Conservation (phyloP, 352 stramenopile genomes). For the Globisporangium mamillatum region DNA sequence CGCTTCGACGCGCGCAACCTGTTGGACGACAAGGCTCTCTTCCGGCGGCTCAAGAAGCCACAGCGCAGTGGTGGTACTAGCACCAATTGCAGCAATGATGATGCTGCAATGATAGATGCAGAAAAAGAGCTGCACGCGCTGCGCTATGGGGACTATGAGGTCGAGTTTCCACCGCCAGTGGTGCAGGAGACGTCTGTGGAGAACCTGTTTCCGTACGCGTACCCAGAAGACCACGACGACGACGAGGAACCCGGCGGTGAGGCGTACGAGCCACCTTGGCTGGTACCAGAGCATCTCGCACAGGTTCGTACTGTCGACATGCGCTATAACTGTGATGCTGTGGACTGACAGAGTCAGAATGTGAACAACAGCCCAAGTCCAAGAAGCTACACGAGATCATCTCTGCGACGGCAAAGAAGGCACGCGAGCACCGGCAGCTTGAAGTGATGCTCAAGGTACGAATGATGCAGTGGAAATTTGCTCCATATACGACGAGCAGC, state of each 20-base stretch:
- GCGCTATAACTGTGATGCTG: not conserved
- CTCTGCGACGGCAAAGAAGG: conserved; percentile 42
- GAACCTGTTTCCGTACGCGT: conserved; percentile 46
- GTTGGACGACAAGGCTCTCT: conserved; percentile 42
- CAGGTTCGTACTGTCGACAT: conserved; percentile 21
- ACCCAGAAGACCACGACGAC: conserved; percentile 30
- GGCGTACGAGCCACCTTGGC: conserved; percentile 26
- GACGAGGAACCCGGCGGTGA: conserved; percentile 24
- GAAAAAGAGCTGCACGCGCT: conserved; percentile 33
- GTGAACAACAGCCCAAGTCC: conserved; percentile 31
- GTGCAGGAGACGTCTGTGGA: conserved; percentile 9
- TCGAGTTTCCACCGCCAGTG: conserved; percentile 32
- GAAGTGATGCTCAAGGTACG: conserved; percentile 50
- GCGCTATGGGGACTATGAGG: conserved; percentile 44
- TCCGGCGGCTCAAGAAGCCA: conserved; percentile 48
- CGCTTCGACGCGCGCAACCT: conserved; percentile 67
- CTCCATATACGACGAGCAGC: not conserved
- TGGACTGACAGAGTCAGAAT: not conserved
- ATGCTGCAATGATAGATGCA: not conserved
- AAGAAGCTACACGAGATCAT: conserved; percentile 43
- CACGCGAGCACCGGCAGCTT: conserved; percentile 33
- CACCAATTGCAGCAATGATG: not conserved
- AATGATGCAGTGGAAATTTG: not conserved
- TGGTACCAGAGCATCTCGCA: conserved; percentile 23
- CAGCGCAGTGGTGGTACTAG: not conserved